Conservation (phyloP, 2,329 filamentous ascomycete genomes). For the Fusarium hainanense region DNA sequence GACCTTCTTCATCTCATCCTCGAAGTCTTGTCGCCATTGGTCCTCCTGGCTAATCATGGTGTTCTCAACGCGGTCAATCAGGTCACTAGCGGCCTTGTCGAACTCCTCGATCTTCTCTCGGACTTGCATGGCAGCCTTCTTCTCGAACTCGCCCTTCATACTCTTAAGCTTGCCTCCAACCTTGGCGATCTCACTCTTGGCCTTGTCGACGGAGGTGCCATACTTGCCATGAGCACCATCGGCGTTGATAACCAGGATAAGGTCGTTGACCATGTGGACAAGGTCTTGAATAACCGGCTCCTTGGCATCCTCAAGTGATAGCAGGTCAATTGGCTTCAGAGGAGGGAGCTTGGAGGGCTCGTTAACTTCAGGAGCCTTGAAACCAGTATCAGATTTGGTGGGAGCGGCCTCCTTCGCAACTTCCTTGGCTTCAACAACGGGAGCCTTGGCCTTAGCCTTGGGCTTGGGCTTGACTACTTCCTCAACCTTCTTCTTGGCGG, state of each 20-base stretch:
- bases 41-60: slow-evolving; percentile 84
- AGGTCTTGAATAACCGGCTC: slow-evolving; percentile 93
- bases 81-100: slow-evolving; percentile 84
- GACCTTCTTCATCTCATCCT: slow-evolving; percentile 82
- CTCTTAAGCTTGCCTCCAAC: slow-evolving; percentile 82
- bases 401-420: slow-evolving; percentile 47
- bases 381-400: slow-evolving; percentile 48
- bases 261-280: slow-evolving; percentile 94
- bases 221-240: slow-evolving; percentile 84
- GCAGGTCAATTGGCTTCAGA: slow-evolving; percentile 78
- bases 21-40: slow-evolving; percentile 89
- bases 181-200: slow-evolving; percentile 82
- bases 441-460: slow-evolving; percentile 9
- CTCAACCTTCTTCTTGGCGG: slow-evolving; percentile 47
- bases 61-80: slow-evolving; percentile 87
- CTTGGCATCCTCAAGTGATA: slow-evolving; percentile 78
- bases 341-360: slow-evolving; percentile 73
- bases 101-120: slow-evolving; percentile 79
- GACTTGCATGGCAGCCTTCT: slow-evolving; percentile 80
- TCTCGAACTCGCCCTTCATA: slow-evolving; percentile 76
- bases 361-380: slow-evolving; percentile 71
- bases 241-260: slow-evolving; percentile 92
- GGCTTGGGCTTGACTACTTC: slow-evolving; percentile 47
- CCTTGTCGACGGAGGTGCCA: slow-evolving; percentile 80
- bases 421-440: slow-evolving; percentile 37